Conservation (phyloP, 2,329 filamentous ascomycete species). For the Botrytis fragariae region DNA sequence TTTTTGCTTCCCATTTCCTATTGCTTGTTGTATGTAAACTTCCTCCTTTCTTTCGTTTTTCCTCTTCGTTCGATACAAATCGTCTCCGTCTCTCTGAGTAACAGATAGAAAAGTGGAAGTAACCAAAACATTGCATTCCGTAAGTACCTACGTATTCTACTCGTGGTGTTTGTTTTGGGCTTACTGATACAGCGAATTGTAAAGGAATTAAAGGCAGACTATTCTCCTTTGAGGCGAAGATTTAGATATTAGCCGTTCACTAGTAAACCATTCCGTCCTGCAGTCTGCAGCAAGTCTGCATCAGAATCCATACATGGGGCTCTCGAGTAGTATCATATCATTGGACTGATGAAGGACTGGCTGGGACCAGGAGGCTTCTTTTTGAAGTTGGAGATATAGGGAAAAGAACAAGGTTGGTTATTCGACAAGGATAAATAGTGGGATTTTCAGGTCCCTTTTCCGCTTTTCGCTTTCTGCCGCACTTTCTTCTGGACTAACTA, state of each 20-base stretch:
- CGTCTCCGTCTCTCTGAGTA: neutral
- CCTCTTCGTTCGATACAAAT: neutral
- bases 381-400: constrained; percentile 19
- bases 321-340: constrained; percentile 25
- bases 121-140: neutral
- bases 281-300: neutral
- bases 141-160: neutral
- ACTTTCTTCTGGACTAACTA: neutral
- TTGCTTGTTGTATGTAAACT: neutral
- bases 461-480: neutral
- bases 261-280: constrained; percentile 1
- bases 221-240: neutral
- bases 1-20: neutral
- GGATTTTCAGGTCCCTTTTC: neutral
- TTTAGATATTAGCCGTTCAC: constrained; percentile 9
- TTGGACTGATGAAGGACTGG: constrained; percentile 27
- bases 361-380: constrained; percentile 14
- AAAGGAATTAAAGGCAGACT: neutral
- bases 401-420: constrained; percentile 1
- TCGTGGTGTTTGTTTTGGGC: neutral
- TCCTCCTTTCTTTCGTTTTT: neutral
- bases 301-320: constrained; percentile 27
- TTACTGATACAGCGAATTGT: neutral
- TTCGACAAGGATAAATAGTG: constrained; percentile 2
- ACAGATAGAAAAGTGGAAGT: neutral